Percentiles rank a stretch among this genome's conserved stretches.
Evolutionary conservation across 106 monocot species (phyloP).

Genomic region (Gastrodia elata): DNA sequence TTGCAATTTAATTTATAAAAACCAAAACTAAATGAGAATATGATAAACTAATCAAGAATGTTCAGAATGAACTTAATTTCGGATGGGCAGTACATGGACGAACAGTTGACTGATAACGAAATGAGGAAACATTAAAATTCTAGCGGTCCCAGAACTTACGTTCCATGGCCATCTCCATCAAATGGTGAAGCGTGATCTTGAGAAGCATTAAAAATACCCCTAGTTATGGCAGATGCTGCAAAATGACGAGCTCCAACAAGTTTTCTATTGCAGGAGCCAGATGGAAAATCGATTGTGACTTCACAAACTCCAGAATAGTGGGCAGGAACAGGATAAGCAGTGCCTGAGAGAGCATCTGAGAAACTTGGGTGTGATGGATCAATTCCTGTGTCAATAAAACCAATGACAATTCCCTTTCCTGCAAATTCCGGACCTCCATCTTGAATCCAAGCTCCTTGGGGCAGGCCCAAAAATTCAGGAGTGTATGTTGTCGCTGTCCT

Average conservation of each 20-base stretch:
- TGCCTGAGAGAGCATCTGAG: slow-evolving; percentile 38
- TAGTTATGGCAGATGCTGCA: slow-evolving; percentile 91
- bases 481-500: slow-evolving; percentile 84
- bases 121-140: background rate
- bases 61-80: background rate
- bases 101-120: background rate
- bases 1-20: background rate
- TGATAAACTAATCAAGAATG: background rate
- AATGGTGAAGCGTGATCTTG: slow-evolving; percentile 87
- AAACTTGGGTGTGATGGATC: slow-evolving; percentile 89
- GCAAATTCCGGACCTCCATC: slow-evolving; percentile 84
- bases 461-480: slow-evolving; percentile 83
- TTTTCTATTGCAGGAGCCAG: slow-evolving; percentile 95
- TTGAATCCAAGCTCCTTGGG: slow-evolving; percentile 80
- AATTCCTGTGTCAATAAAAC: slow-evolving; percentile 92
- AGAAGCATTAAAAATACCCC: slow-evolving; percentile 84
- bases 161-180: slow-evolving; percentile 98
- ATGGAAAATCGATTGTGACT: slow-evolving; percentile 89
- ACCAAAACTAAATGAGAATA: background rate
- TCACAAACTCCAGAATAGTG: slow-evolving; percentile 91
- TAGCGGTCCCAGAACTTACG: slow-evolving; percentile 37
- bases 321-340: slow-evolving; percentile 50
- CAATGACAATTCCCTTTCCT: slow-evolving; percentile 83
- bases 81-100: background rate
- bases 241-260: slow-evolving; percentile 95